phyloP scores from a whole-genome alignment of 176 grass and related monocot species.

The Eremochloa ophiuroides region DNA sequence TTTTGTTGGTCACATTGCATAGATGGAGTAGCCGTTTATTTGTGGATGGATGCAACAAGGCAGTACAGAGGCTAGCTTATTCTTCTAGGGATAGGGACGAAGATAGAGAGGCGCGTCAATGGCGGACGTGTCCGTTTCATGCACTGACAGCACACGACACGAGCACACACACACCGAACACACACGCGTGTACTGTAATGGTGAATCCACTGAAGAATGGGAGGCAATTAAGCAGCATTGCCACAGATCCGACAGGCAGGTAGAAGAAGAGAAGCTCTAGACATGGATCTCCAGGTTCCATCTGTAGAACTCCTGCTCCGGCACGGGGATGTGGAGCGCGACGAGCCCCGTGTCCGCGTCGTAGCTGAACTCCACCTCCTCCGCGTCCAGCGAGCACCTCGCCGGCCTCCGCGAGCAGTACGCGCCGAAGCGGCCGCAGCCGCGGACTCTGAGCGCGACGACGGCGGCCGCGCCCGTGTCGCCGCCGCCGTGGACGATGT shows the following conservation, averaged over 20 bases:
- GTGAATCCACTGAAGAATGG: not conserved
- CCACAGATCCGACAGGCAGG: not conserved
- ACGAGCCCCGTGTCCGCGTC: constrained; percentile 46
- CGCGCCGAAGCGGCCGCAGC: constrained; percentile 66
- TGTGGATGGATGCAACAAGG: not conserved
- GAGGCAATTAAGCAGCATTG: not conserved
- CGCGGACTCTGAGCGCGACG: constrained; percentile 40
- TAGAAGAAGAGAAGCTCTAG: not conserved
- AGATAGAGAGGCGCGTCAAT: constrained; percentile 5
- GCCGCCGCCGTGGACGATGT: not conserved
- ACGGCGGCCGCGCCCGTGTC: not conserved
- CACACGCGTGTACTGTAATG: not conserved
- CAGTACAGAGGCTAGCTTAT: not conserved
- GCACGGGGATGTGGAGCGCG: constrained; percentile 45
- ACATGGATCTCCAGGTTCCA: constrained; percentile 55
- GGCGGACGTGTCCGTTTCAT: not conserved
- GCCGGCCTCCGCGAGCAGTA: constrained; percentile 40
- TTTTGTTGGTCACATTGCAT: not conserved
- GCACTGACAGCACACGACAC: not conserved
- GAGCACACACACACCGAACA: not conserved
- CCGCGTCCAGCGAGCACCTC: constrained; percentile 46
- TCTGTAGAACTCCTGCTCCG: constrained; percentile 61
- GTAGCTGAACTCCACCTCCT: constrained; percentile 42
- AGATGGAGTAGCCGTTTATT: not conserved
- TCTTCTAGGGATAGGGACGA: not conserved